Base-by-base conservation (phyloP, 2,329 filamentous ascomycete species). In the Phialophora macrospora region DNA sequence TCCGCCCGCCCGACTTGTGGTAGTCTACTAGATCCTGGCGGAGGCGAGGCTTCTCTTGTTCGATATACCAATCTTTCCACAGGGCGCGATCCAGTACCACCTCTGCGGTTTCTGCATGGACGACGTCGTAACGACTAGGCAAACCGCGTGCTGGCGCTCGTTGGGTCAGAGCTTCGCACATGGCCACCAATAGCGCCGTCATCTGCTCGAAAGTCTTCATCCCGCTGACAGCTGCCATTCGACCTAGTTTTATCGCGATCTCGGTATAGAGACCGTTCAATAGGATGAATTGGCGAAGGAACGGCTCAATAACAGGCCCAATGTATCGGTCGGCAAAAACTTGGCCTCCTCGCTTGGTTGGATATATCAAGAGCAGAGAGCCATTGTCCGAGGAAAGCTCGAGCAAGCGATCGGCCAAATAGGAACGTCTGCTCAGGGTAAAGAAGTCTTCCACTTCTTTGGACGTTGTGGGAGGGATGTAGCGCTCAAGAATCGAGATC, bases 41-140 rank as follows among this genome's bases (percentile, higher is more conserved):
- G 58, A 88, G 83, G 14, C 86, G 80, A 11, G 82, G 79, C 71
- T 86, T 86, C 73, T 89, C 87, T 72, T 89, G 87, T 72, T 87
- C 85, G 54, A 86, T 82, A 80, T 85, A 89, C 87, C 86, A 88
- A 63, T 88, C 83, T 34, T 82, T 81, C 87, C 87, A 89, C 2
- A 83, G 79, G 22, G 80, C 77, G 30, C 85, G 79, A 59, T 83
- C 80, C 2, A 88, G 76, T 1, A 77, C 70, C 17, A 85, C 81
- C 61, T 81, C 79, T 46, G 85, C 80, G 65, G 80, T 83, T 4
- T 81, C 79, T 1, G 85, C 79, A 68, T 87, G 81, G 1, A 83
- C 77, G 2, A 87, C 68, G 24, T 75, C 73, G 68, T 80, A 83
- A 65, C 77, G 79, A 71, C 71, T 77, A 73, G 64, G 69, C 66